Base-by-base conservation (phyloP, 1,139 yeast genomes). In the Magnusiomyces tetraspermus region DNA sequence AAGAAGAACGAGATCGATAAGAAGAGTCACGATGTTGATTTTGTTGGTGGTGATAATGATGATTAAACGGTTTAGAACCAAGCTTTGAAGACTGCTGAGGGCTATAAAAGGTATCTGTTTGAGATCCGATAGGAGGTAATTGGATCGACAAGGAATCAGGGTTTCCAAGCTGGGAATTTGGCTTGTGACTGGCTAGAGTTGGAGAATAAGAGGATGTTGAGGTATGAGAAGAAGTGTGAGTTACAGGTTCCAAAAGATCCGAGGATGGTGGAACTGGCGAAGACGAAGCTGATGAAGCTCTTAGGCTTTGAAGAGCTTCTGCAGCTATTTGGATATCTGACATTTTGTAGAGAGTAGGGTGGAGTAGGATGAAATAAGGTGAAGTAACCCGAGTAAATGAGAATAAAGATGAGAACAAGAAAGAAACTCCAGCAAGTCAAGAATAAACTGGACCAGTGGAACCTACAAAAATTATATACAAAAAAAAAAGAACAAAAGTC, bases 281-380 rank as follows among this genome's bases (percentile, higher is more conserved):
- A 10, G 54, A 41, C 40, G 17, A 10, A 10, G 40, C 8, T 1
- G 49, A 40, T 5, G 42, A 46, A 19, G 50, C 22, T 22, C 57
- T 51, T 26, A 54, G 41, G 46, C 55, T 52, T 26, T 54, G 51
- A 8, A 54, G 51, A n/a, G 57, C 57, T 36, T 54, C 57, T 26
- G 57, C 57, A 15, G 57, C 57, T 5, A 52, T 36, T 24, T 52
- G 55, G 23, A 52, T 44, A 31, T 54, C 57, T 15, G 46, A 17
- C 47, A 49, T 41, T 3, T 3, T 41, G 11, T 28, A 28, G 33
- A 6, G 11, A 28, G 11, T 8, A 28, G n/a, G n/a, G n/a, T n/a
- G 11, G 33, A 28, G 11, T 8, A 28, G 11, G 11, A 28, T 11
- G 11, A 28, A 28, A 28, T 8, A 28, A 28, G 11, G 11, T 8